Evolutionary conservation across 257 asterid species (phyloP).

Genomic region (Solanum habrochaites): DNA sequence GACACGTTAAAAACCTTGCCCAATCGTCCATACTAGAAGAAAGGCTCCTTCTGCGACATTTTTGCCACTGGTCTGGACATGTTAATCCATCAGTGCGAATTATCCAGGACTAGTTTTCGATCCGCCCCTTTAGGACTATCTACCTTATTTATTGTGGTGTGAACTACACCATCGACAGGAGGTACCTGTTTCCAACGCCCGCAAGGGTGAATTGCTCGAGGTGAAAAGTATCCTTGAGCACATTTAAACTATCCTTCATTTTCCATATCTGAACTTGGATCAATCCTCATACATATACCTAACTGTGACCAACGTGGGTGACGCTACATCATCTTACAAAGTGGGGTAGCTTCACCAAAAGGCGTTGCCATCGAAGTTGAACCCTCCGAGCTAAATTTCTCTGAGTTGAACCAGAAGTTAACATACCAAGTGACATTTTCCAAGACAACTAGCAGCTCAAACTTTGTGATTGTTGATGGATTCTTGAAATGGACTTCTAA

Average conservation of each 20-base stretch:
- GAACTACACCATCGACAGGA: conserved; percentile 17
- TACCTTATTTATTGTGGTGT: conserved; percentile 40
- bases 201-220: conserved; percentile 13
- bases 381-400: conserved; percentile 13
- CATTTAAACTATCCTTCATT: conserved; percentile 12
- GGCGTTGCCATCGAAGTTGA: conserved; percentile 13
- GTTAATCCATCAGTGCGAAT: conserved; percentile 25
- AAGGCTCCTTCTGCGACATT: conserved; percentile 9
- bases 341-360: conserved; percentile 12
- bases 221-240: conserved; percentile 13
- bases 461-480: conserved; percentile 8
- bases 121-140: conserved; percentile 26
- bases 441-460: background rate
- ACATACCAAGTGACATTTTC: conserved; percentile 19
- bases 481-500: conserved; percentile 27
- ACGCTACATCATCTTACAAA: conserved; percentile 9
- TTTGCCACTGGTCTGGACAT: conserved; percentile 40
- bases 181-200: background rate
- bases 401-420: conserved; percentile 10
- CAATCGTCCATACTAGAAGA: conserved; percentile 17
- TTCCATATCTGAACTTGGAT: background rate
- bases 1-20: conserved; percentile 14
- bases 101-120: conserved; percentile 47
- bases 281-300: conserved; percentile 19
- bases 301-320: conserved; percentile 33